Evolutionary conservation across 352 stramenopile species (phyloP), one percentile per base, ranked within the genome.

Genomic region (Plasmopara muralis): DNA sequence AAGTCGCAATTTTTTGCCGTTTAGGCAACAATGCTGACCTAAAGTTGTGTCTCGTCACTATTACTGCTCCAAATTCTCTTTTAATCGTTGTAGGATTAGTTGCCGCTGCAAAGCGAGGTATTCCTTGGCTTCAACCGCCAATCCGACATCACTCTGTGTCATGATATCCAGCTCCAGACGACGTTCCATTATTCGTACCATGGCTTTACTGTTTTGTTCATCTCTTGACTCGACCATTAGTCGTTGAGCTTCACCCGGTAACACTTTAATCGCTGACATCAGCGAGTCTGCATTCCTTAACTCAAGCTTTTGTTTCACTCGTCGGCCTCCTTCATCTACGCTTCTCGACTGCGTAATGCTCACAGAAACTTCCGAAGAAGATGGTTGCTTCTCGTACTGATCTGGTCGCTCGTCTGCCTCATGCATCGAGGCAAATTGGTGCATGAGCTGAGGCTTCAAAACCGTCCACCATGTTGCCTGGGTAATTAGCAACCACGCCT

Each of bases 121-220:
- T 30, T 55, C 45, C 34, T 52, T 45, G 2, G 56, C 56, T 39
- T 64, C 40, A 12, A 6, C 12, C 30, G 48, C 43, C 14, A 62
- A 30, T 9, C 55, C 55, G 15, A 51, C 54, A 9, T 57, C 47
- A 16, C 43, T 62, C 12, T 52, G 44, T 6, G 47, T 62, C 55
- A 62, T 62, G 28, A 48, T 48, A 1, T 53, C 50, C 20, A 64
- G 31, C 34, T 60, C 45, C 39, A 64, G 35, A 12, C 34, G 46
- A 14, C 38, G 37, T 15, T 62, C 41, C 41, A 54, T 43, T 25
- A 53, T 30, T 34, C 6, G 28, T 46, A 16, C 49, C 18, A 52
- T 29, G 10, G 48, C 39, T 41, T 41, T 41, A 18, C 7, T 16
- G 2, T 18, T 41, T 18, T n/a, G 37, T 18, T 16, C 12, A 41